Conservation (phyloP, 2,329 filamentous ascomycete genomes). For the Aspergillus fumigatiaffinis region DNA sequence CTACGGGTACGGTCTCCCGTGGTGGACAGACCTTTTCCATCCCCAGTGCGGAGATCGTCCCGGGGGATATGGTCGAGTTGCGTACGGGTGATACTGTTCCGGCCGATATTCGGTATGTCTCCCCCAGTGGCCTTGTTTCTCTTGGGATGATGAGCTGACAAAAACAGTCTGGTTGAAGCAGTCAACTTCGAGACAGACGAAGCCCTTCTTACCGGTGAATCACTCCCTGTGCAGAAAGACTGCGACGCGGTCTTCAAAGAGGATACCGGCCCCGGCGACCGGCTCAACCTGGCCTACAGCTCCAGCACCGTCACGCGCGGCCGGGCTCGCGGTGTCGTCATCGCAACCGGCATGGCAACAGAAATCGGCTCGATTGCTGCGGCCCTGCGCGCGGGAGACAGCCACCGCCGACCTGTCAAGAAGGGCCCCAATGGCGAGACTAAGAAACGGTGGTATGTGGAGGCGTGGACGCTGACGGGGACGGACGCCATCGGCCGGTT, state of each 20-base stretch:
- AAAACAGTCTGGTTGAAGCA: conserved; percentile 51
- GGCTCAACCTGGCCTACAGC: conserved; percentile 60
- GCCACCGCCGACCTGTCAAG: conserved; percentile 49
- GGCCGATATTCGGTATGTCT: conserved; percentile 49
- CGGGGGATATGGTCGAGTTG: conserved; percentile 55
- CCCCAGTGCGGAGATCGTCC: conserved; percentile 57
- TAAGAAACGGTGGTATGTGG: conserved; percentile 51
- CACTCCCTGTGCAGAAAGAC: conserved; percentile 57
- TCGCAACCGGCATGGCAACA: conserved; percentile 60
- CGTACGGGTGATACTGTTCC: conserved; percentile 59
- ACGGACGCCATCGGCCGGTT: conserved; percentile 60
- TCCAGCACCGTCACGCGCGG: conserved; percentile 61
- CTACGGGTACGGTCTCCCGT: conserved; percentile 55
- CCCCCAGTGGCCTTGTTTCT: too few species aligned
- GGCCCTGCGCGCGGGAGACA: conserved; percentile 58
- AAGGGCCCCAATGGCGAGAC: conserved; percentile 47
- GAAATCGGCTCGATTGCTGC: conserved; percentile 64
- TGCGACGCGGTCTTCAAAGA: conserved; percentile 41
- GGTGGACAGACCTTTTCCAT: conserved; percentile 54
- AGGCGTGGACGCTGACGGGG: conserved; percentile 51
- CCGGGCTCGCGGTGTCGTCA: conserved; percentile 56
- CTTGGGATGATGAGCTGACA: too few species aligned
- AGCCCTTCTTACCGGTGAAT: conserved; percentile 60
- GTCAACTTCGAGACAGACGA: conserved; percentile 76
- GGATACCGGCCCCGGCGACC: conserved; percentile 56